A percentile compares a stretch with the other conserved stretches of the same genome.
phyloP scores from a whole-genome alignment of 805 yeast species.

The Saccharomycopsis fermentans region DNA sequence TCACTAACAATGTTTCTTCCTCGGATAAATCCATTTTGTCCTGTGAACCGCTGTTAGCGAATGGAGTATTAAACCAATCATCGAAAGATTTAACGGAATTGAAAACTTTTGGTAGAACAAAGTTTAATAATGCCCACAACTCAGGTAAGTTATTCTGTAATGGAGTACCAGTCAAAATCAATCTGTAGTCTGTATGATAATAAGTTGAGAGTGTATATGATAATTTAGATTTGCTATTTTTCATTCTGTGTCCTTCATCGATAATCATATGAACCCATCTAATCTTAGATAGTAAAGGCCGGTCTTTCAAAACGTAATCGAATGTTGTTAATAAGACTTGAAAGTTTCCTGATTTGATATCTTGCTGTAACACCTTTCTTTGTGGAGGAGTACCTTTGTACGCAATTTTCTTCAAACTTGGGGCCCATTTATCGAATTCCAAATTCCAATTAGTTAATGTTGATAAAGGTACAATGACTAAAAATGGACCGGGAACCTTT shows the following conservation, averaged over 20 bases:
- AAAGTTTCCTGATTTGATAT: slow-evolving; percentile 58
- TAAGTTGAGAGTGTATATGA: slow-evolving; percentile 61
- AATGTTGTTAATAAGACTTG: slow-evolving; percentile 72
- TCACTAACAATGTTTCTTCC: slow-evolving; percentile 75
- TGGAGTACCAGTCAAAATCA: slow-evolving; percentile 83
- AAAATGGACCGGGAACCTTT: slow-evolving; percentile 55
- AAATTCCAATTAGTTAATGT: slow-evolving; percentile 79
- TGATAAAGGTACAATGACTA: slow-evolving; percentile 75
- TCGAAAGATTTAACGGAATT: slow-evolving; percentile 80
- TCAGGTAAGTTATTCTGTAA: slow-evolving; percentile 78
- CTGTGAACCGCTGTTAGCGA: slow-evolving; percentile 75
- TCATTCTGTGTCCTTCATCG: slow-evolving; percentile 88
- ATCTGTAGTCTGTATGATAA: slow-evolving; percentile 65
- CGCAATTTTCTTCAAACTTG: slow-evolving; percentile 57
- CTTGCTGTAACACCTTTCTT: slow-evolving; percentile 55
- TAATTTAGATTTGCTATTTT: slow-evolving; percentile 64
- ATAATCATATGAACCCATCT: slow-evolving; percentile 82
- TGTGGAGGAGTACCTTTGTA: slow-evolving; percentile 72
- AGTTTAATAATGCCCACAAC: slow-evolving; percentile 75
- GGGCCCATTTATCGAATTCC: slow-evolving; percentile 87
- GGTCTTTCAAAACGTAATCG: slow-evolving; percentile 71
- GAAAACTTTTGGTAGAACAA: slow-evolving; percentile 75
- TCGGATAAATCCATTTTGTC: slow-evolving; percentile 74
- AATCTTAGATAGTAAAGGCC: slow-evolving; percentile 56
- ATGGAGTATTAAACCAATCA: slow-evolving; percentile 86